phyloP scores from a whole-genome alignment of 1,139 yeast species.

The Petasospora fabianii region DNA sequence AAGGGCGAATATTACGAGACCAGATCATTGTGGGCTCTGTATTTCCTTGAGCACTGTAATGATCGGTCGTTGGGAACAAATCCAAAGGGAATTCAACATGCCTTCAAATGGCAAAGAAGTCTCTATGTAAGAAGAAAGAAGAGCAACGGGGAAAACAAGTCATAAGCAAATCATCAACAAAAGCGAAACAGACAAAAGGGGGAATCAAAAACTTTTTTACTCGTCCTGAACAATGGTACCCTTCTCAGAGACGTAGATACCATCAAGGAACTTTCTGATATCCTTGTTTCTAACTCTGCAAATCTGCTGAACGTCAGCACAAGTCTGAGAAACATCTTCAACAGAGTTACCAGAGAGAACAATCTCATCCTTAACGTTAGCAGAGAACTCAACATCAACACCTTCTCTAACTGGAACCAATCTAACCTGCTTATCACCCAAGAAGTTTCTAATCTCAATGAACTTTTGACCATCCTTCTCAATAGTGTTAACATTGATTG shows the following conservation, averaged over 20 bases:
- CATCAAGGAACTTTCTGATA: constrained; percentile 99
- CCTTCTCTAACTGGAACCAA: constrained; percentile 81
- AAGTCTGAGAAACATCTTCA: constrained; percentile 96
- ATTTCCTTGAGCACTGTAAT: constrained; percentile 18
- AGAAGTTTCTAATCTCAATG: constrained; percentile 98
- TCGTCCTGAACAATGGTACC: constrained; percentile 63
- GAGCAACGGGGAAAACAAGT: constrained; percentile 2
- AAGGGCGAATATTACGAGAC: constrained; percentile 3
- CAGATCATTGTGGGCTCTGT: constrained; percentile 20
- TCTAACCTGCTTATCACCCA: constrained; percentile 98
- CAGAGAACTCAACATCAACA: constrained; percentile 77
- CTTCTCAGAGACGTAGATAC: constrained; percentile 98
- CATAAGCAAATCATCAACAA: constrained; percentile 3
- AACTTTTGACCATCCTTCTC: constrained; percentile 69
- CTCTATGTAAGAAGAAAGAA: background rate
- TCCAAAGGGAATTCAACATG: constrained; percentile 3
- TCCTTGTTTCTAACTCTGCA: constrained; percentile 99
- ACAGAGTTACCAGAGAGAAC: constrained; percentile 92
- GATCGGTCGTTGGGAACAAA: constrained; percentile 7
- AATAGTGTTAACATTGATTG: constrained; percentile 91
- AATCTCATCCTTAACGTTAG: constrained; percentile 91
- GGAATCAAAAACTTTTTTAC: constrained; percentile 20
- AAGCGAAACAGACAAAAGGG: background rate
- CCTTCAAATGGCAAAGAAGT: constrained; percentile 3
- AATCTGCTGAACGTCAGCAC: constrained; percentile 97